Conservation (phyloP, 768 basidiomycete species). For the Mycena maculata region DNA sequence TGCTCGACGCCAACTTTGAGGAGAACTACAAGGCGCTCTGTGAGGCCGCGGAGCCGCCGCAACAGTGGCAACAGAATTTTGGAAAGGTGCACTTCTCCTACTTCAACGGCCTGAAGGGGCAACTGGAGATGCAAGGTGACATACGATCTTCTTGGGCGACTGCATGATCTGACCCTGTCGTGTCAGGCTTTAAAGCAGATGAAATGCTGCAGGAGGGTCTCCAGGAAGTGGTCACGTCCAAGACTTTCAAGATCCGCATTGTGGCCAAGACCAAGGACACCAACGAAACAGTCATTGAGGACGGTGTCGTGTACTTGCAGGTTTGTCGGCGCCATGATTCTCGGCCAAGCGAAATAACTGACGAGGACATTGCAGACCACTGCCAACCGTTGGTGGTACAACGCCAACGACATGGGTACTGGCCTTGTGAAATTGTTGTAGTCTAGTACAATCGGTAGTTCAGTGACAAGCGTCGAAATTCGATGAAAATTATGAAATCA, state of each 20-base stretch:
- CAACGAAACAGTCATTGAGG: conserved; percentile 48
- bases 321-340: conserved; percentile 35
- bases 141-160: neutral
- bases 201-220: conserved; percentile 56
- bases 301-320: conserved; percentile 50
- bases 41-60: conserved; percentile 6
- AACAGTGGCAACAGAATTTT: conserved; percentile 19
- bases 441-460: no score
- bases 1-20: conserved; percentile 52
- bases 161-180: neutral
- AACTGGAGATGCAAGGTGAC: conserved; percentile 40
- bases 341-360: neutral
- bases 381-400: conserved; percentile 40
- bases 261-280: conserved; percentile 43
- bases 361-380: conserved; percentile 34
- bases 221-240: conserved; percentile 46
- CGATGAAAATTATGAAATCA: no score
- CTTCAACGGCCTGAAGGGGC: conserved; percentile 42
- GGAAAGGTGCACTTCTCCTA: conserved; percentile 12
- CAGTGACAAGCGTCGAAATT: no score
- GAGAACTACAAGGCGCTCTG: conserved; percentile 43
- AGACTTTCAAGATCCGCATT: conserved; percentile 51
- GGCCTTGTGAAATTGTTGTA: conserved; percentile 1
- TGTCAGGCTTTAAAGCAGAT: conserved; percentile 47
- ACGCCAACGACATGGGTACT: conserved; percentile 35